Evolutionary conservation across 2,329 filamentous ascomycete genomes (phyloP), one percentile per base, ranked within the genome.

Genomic region (Dactylonectria estremocensis): DNA sequence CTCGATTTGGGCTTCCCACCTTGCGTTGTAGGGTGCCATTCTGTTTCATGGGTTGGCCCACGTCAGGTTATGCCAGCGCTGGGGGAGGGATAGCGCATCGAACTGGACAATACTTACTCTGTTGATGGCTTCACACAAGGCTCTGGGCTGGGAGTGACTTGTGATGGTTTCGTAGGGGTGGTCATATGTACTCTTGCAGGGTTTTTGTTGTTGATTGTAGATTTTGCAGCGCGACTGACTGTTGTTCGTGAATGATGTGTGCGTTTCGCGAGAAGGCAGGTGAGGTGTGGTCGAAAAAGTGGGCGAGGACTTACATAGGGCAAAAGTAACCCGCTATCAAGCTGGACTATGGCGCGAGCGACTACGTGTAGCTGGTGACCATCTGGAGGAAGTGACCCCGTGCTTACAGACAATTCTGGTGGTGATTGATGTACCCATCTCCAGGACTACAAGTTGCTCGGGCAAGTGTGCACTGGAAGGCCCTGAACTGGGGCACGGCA

Each of bases 21-120:
- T 14, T 3, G 18, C 1, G 58, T 66, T 43, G 50, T 61, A 45
- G 22, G 18, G 20, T 53, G 58, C 20, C 57, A 61, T 66, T 58
- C 57, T 61, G 33, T 13, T 28, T 57, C 18, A 22, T 43, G 4
- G 37, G 58, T 66, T 28, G 49, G 62, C n/a, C 46, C 14, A 5
- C 37, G 37, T 46, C 6, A 43, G 9, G 31, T 35, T 20, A 54
- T 53, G 40, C 54, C 4, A 46, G 37, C 28, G 28, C 24, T 18
- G 2, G 16, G 49, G 24, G 49, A 52, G 49, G 24, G 40, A 9
- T 8, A 33, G 18, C 13, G 22, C 22, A 22, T 24, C 8, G 22
- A 31, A 28, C 46, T 50, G 22, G 5, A 22, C 18, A 8, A 52
- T 33, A 18, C 24, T 33, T 33, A 33, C 49, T 52, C 16, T 52